These are phyloP conservation scores for Puccinia coronata DNA, from an alignment of 1,284 basidiomycete genomes.

Conservation along the genomic window DNA sequence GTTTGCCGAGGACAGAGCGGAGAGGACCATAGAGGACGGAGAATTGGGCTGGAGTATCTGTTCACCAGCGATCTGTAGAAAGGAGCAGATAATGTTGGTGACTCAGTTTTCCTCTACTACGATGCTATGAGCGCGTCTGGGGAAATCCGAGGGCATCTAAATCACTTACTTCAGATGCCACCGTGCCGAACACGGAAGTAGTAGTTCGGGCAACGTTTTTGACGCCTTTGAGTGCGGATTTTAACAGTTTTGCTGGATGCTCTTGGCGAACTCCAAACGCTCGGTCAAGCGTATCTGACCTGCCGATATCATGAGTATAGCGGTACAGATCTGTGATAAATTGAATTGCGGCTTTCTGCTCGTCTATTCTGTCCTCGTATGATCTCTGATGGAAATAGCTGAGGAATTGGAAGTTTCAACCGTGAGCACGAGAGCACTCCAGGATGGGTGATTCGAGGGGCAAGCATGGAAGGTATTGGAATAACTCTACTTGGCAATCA, in stretches of 20 bases:
- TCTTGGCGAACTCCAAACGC: slow-evolving; percentile 59
- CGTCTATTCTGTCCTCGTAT: slow-evolving; percentile 76
- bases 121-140: not conserved
- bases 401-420: not conserved
- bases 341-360: slow-evolving; percentile 78
- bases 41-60: slow-evolving; percentile 85
- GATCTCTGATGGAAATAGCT: slow-evolving; percentile 80
- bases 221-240: slow-evolving; percentile 72
- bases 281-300: slow-evolving; percentile 68
- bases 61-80: slow-evolving; percentile 63
- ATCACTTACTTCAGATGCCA: slow-evolving; percentile 39
- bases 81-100: slow-evolving; percentile 54
- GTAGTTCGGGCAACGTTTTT: slow-evolving; percentile 74
- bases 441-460: not conserved
- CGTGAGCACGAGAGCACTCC: slow-evolving; percentile 35
- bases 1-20: slow-evolving; percentile 74
- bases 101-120: slow-evolving; percentile 50
- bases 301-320: slow-evolving; percentile 64
- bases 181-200: slow-evolving; percentile 63
- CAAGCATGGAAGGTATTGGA: not conserved
- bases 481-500: slow-evolving; percentile 65
- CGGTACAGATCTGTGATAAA: slow-evolving; percentile 75
- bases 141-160: not conserved
- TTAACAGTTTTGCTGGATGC: slow-evolving; percentile 69
- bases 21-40: slow-evolving; percentile 76